Evolutionary conservation across 2,329 filamentous ascomycete genomes (phyloP), one percentile per base, ranked within the genome.

Genomic region (Phoma sp.): DNA sequence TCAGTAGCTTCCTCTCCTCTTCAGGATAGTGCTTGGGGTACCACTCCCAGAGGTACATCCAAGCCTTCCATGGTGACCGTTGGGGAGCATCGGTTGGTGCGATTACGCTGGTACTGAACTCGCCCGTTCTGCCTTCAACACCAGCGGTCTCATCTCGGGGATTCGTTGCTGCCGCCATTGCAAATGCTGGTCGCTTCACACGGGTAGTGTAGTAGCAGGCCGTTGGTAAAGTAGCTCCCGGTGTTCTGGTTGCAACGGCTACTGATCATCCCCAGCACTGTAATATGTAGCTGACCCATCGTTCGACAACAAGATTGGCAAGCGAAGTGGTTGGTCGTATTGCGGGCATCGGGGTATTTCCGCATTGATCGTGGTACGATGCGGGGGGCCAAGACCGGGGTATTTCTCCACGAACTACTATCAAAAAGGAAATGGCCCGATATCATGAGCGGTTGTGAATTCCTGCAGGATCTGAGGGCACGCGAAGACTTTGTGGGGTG

Each of bases 21-120:
- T 60, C 64, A 2, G 73, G 67, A 35, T 75, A 75, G 43, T 72
- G 68, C 19, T 63, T 66, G 4, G 73, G 73, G 43, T 75, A 75
- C 73, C 73, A 75, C 45, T 75, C 71, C 72, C 70, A 73, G 1
- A 74, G 65, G 25, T 74, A 74, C 68, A 74, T 71, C 71, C 71
- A 74, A 0, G 72, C 72, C 44, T 72, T 74, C 72, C 72, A 74
- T 49, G 72, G 71, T 7, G 71, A 73, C n/a, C 71, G 63, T 55
- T 70, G 71, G 17, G 72, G 72, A 2, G 72, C 72, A 37, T 72
- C 70, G 6, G 60, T 64, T 24, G 72, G 72, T 22, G 72, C 72
- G 43, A 74, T 73, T 8, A 68, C 60, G 51, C 60, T 69, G 19
- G 61, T 67, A 45, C 65, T 62, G 43, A 67, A 65, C 13, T 65